phyloP scores from a whole-genome alignment of 257 asterid genomes.

The Petunia secreta region DNA sequence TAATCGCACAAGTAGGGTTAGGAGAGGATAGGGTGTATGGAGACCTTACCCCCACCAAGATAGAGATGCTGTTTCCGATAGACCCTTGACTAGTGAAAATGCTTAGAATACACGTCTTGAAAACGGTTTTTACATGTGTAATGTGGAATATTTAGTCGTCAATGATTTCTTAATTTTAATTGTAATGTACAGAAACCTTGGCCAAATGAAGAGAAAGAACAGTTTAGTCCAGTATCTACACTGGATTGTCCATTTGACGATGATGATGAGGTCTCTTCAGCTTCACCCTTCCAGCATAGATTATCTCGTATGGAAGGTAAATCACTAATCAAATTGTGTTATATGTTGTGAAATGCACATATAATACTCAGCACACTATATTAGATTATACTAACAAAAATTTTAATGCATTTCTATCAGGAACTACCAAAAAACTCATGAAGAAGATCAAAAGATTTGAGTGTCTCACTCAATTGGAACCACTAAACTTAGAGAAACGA shows the following conservation, averaged over 20 bases:
- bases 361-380: background rate
- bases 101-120: too few species aligned
- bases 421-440: slow-evolving; percentile 60
- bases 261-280: slow-evolving; percentile 78
- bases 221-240: slow-evolving; percentile 83
- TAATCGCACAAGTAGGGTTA: too few species aligned
- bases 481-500: slow-evolving; percentile 50
- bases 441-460: slow-evolving; percentile 64
- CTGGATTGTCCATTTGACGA: slow-evolving; percentile 82
- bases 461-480: slow-evolving; percentile 65
- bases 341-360: background rate
- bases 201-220: slow-evolving; percentile 72
- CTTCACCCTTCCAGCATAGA: slow-evolving; percentile 63
- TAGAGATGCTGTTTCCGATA: too few species aligned
- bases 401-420: slow-evolving; percentile 36
- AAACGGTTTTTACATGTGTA: background rate
- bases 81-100: too few species aligned
- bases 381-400: background rate
- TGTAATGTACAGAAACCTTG: slow-evolving; percentile 49
- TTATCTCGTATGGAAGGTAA: slow-evolving; percentile 62
- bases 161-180: background rate
- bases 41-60: too few species aligned
- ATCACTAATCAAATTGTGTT: background rate
- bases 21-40: too few species aligned
- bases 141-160: background rate